Evolutionary conservation across 2,329 filamentous ascomycete genomes (phyloP), one percentile per base, ranked within the genome.

Genomic region (Sclerotinia subarctica): DNA sequence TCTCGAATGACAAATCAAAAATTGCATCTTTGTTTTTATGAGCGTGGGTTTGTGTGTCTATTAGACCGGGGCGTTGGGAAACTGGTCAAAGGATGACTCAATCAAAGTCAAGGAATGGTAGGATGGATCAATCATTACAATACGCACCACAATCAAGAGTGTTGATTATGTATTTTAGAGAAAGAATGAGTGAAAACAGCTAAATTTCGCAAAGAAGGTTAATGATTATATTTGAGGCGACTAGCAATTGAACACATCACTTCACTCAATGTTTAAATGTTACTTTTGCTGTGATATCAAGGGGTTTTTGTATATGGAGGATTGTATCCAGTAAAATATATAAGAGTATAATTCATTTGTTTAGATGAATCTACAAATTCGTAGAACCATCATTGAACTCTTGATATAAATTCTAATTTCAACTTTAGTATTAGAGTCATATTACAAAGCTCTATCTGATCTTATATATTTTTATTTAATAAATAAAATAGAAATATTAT

Each of bases 31-130:
- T 52, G 64, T 72, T 71, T 35, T 69, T 49, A 47, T 29, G 52
- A 72, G 70, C 69, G 70, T 69, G 64, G 67, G 60, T 35, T 26
- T 58, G 52, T 68, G 59, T 51, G 59, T 67, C 64, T 69, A 63
- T 51, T 51, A 67, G 54, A 67, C 46, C 17, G 69, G 70, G 69
- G 69, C 70, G 69, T 72, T 71, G 60, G 66, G 54, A 42, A 32
- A 47, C 13, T 64, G 60, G 60, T 42, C 49, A 54, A 53, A 64
- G 29, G 53, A 29, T 42, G 64, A 60, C 60, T 67, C 53, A 46
- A 67, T 53, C 10, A 52, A 62, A 46, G 32, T 26, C 42, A 32
- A 51, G 52, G 53, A 35, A 57, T 52, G 60, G 67, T 47, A 35
- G 38, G 21, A 49, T 62, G 44, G 58, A 46, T 49, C 15, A 38